Base-by-base conservation (phyloP, 1,284 basidiomycete genomes). In the Melampsora occidentalis region DNA sequence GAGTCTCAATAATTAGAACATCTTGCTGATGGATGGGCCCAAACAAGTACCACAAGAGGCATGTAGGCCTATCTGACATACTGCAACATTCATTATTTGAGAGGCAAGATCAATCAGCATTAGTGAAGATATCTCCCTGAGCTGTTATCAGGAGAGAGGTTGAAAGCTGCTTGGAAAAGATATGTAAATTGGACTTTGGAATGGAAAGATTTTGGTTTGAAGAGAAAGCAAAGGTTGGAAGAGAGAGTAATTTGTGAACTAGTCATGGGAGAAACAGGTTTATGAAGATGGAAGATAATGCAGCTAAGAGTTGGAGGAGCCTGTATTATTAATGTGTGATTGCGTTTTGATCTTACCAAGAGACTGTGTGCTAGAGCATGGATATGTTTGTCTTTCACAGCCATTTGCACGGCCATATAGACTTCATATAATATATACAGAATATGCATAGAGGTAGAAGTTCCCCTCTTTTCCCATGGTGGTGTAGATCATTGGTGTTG, bases 71-170 rank as follows among this genome's bases (percentile, higher is more conserved):
- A 46, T n/a, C 77, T 78, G 67, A 63, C 78, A 80, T 83, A 3
- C 81, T 88, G 25, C 84, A 86, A 22, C 81, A 83, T 59, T 82
- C 83, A 77, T 83, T 89, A 10, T 89, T 87, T 82, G 81, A 87
- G 28, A 82, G 83, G 33, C 82, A 88, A 25, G 86, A 87, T 49
- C 79, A 78, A 7, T 85, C 85, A 80, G 85, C 87, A 0, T 81
- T 89, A 53, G 89, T 89, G 77, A 88, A 89, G 79, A 89, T 88
- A 0, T 78, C 77, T 57, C 82, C 85, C 35, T 89, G 88, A 88
- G 85, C 85, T 18, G 80, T 82, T 87, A 88, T 77, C 79, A 89
- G 61, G 88, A 89, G 81, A 85, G 85, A 78, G 86, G 84, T 0
- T 85, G 85, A 73, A 77, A 46, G 86, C 86, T 63, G 87, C 87